A percentile compares a stretch with the other conserved stretches of the same genome.
These are phyloP conservation scores for Nakazawaea siamensis DNA, from an alignment of 805 yeast species.

Conservation along the genomic window DNA sequence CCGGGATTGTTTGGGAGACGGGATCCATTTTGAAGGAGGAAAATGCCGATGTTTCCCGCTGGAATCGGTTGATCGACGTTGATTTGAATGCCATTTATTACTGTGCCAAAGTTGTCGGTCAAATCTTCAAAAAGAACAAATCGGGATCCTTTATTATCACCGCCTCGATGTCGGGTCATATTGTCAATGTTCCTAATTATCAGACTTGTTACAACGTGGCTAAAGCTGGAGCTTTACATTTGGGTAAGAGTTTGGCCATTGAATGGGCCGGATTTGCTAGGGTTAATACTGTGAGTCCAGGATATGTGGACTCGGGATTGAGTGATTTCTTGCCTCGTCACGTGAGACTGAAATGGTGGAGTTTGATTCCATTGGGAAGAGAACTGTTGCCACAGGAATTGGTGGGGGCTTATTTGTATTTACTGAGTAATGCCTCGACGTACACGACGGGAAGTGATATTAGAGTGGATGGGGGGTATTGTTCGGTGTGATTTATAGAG, in stretches of 20 bases:
- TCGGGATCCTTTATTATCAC: constrained; percentile 43
- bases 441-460: constrained; percentile 43
- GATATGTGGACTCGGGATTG: constrained; percentile 41
- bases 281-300: constrained; percentile 45
- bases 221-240: constrained; percentile 40
- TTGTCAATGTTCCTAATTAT: constrained; percentile 42
- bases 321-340: constrained; percentile 19
- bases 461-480: constrained; percentile 43
- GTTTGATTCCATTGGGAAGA: constrained; percentile 34
- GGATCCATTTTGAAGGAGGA: constrained; percentile 17
- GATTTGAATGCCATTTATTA: constrained; percentile 41
- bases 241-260: constrained; percentile 37
- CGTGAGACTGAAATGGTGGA: constrained; percentile 22
- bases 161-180: constrained; percentile 49
- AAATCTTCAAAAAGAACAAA: constrained; percentile 35
- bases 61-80: constrained; percentile 41
- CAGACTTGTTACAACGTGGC: constrained; percentile 43
- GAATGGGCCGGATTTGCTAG: constrained; percentile 45
- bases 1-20: constrained; percentile 25
- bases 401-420: constrained; percentile 44
- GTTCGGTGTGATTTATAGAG: constrained; percentile 19
- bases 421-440: constrained; percentile 43
- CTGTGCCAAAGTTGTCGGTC: constrained; percentile 42
- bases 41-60: constrained; percentile 27
- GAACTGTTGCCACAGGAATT: constrained; percentile 40